These are phyloP conservation scores for Panellus pusillus DNA, from an alignment of 768 basidiomycete species.

Conservation along the genomic window DNA sequence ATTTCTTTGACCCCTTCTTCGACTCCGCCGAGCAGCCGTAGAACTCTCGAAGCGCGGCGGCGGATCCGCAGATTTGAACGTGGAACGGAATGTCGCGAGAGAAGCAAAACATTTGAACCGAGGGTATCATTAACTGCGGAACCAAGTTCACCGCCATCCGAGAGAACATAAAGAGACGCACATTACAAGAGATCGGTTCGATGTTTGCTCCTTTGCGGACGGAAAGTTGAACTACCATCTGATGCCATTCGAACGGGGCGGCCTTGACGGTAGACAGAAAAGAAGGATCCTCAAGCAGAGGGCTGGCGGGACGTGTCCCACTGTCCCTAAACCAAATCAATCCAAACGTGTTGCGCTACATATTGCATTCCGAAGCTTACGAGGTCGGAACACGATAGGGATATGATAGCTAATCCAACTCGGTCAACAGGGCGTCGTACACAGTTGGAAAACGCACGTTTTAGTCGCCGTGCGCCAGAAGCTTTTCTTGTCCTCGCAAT, in stretches of 20 bases:
- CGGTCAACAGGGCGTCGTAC: not conserved
- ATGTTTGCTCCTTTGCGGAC: slow-evolving; percentile 31
- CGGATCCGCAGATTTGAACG: slow-evolving; percentile 49
- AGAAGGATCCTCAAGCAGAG: slow-evolving; percentile 8
- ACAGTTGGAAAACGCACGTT: slow-evolving; percentile 26
- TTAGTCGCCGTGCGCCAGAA: slow-evolving; percentile 25
- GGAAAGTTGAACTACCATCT: slow-evolving; percentile 42
- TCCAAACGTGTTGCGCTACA: not conserved
- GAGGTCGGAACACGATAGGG: slow-evolving; percentile 13
- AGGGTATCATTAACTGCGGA: slow-evolving; percentile 48
- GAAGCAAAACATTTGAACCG: slow-evolving; percentile 47
- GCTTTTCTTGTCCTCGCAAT: slow-evolving; percentile 21
- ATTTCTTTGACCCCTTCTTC: slow-evolving; percentile 12
- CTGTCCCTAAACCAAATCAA: slow-evolving; percentile 9
- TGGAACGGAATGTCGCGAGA: slow-evolving; percentile 58
- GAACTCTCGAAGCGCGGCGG: slow-evolving; percentile 45
- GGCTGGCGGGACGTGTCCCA: slow-evolving; percentile 19
- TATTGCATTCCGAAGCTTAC: slow-evolving; percentile 3
- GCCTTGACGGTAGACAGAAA: slow-evolving; percentile 40
- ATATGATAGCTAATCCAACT: slow-evolving; percentile 6
- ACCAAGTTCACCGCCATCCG: not conserved
- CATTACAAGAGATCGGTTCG: slow-evolving; percentile 51
- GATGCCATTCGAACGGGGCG: slow-evolving; percentile 59
- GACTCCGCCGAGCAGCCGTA: slow-evolving; percentile 10
- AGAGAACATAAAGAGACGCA: slow-evolving; percentile 31